A percentile compares a stretch with the other conserved stretches of the same genome.
These are phyloP conservation scores for Xylariaceae sp. DNA, from an alignment of 2,329 filamentous ascomycete species.

Conservation along the genomic window DNA sequence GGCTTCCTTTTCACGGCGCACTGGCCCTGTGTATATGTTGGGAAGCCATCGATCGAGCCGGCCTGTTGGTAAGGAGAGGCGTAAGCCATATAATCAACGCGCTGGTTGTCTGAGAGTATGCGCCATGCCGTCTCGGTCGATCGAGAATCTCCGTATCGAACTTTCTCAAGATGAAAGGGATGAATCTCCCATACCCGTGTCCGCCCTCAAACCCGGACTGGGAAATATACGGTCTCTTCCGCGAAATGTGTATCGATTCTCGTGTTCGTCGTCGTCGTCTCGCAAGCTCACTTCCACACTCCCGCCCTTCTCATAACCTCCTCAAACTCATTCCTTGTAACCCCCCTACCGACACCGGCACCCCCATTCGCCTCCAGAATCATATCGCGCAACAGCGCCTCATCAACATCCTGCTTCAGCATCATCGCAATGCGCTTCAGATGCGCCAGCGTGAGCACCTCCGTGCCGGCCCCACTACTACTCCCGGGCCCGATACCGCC, in stretches of 20 bases:
- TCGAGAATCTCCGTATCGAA: no score
- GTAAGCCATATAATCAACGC: no score
- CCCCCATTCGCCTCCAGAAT: constrained; percentile 88
- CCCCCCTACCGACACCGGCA: constrained; percentile 62
- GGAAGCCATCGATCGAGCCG: background rate
- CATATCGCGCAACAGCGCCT: constrained; percentile 87
- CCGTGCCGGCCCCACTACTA: background rate
- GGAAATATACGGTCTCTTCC: no score
- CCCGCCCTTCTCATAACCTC: constrained; percentile 80
- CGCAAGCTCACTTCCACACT: constrained; percentile 60
- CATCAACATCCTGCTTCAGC: constrained; percentile 77
- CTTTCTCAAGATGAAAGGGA: no score
- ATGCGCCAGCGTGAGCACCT: constrained; percentile 72
- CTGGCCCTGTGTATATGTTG: background rate
- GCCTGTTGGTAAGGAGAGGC: no score
- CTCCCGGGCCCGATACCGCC: constrained; percentile 23
- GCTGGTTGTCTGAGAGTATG: no score
- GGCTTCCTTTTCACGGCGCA: no score
- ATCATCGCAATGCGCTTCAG: constrained; percentile 72
- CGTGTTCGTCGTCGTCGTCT: background rate
- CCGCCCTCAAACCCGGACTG: no score
- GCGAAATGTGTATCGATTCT: background rate
- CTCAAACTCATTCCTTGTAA: constrained; percentile 75
- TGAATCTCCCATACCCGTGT: no score
- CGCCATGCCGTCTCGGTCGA: no score